A percentile compares a stretch with the other conserved stretches of the same genome.
Evolutionary conservation across 768 basidiomycete genomes (phyloP).

Genomic region (Russula olivacea): DNA sequence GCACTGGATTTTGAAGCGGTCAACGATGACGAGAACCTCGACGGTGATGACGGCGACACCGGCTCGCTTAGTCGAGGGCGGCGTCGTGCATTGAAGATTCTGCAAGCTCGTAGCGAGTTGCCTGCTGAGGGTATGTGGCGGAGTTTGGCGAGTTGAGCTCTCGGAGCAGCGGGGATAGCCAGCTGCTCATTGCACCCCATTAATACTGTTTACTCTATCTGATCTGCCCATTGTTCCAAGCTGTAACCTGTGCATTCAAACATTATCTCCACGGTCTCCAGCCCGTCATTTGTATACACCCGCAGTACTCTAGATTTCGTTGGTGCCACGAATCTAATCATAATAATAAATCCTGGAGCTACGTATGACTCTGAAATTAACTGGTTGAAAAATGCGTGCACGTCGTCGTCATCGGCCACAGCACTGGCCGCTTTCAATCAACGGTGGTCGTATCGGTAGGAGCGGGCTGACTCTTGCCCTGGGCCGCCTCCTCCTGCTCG

Average conservation of each 20-base stretch:
- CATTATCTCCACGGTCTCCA: not conserved
- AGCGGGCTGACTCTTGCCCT: constrained; percentile 7
- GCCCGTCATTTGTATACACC: constrained; percentile 14
- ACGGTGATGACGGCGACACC: constrained; percentile 29
- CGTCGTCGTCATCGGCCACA: not conserved
- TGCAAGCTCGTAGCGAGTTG: constrained; percentile 61
- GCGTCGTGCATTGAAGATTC: constrained; percentile 58
- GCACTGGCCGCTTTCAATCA: constrained; percentile 5
- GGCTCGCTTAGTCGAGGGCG: constrained; percentile 44
- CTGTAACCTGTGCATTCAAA: constrained; percentile 11
- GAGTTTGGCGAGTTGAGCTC: constrained; percentile 48
- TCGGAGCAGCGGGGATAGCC: constrained; percentile 6
- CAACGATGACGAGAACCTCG: constrained; percentile 40
- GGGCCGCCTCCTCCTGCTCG: constrained; percentile 3
- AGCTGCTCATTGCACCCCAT: not conserved
- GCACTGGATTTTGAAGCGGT: constrained; percentile 53
- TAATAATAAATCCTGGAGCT: constrained; percentile 14
- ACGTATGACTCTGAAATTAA: constrained; percentile 3
- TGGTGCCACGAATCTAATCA: constrained; percentile 13
- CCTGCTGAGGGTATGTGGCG: constrained; percentile 78
- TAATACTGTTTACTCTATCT: constrained; percentile 30
- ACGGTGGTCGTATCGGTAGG: constrained; percentile 20
- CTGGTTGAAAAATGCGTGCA: not conserved
- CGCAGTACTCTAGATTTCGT: constrained; percentile 14
- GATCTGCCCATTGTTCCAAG: constrained; percentile 23